Base-by-base conservation (phyloP, 225 moss, liverwort and hornwort species). In the Neckera pumila region DNA sequence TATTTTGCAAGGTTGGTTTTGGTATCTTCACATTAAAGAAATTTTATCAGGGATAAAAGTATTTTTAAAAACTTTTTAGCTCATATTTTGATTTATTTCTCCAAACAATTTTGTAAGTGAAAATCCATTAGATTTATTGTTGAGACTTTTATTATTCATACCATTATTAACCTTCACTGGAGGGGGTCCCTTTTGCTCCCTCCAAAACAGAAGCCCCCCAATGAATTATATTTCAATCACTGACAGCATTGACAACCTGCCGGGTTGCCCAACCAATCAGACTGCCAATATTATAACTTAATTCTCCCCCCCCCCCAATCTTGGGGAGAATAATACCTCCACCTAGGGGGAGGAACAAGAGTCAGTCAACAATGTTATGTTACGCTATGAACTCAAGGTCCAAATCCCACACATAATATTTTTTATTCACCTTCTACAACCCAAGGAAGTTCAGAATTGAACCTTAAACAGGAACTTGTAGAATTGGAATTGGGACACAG, bases 351-450 rank as follows among this genome's bases (percentile, higher is more conserved):
- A n/a, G n/a, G n/a, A n/a, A n/a, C n/a, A n/a, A n/a, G n/a, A n/a
- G n/a, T n/a, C n/a, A n/a, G n/a, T n/a, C n/a, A n/a, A n/a, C n/a
- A n/a, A n/a, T n/a, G n/a, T n/a, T n/a, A n/a, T n/a, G n/a, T n/a
- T 14, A 51, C 3, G 0, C 9, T 34, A 5, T 7, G 5, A 36
- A n/a, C n/a, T n/a, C n/a, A n/a, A 22, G 6, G 6, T 54, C 36
- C 6, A 36, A 49, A 23, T 53, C 2, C 34, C 34, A 34, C 13
- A 31, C 11, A 21, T 20, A 34, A 31, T 76, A 31, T 33, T 51
- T 21, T 19, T 75, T 7, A 4, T 23, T 23, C 54, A 23, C 36
- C 23, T 22, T 54, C 54, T 15, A 19, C 9, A 36, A 36, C 2
- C 23, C 3, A 36, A 14, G 5, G 23, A 76, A 36, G 76, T 53